These are phyloP conservation scores for Amaranthus hypochondriacus DNA, from an alignment of 148 eudicot species.

Conservation along the genomic window DNA sequence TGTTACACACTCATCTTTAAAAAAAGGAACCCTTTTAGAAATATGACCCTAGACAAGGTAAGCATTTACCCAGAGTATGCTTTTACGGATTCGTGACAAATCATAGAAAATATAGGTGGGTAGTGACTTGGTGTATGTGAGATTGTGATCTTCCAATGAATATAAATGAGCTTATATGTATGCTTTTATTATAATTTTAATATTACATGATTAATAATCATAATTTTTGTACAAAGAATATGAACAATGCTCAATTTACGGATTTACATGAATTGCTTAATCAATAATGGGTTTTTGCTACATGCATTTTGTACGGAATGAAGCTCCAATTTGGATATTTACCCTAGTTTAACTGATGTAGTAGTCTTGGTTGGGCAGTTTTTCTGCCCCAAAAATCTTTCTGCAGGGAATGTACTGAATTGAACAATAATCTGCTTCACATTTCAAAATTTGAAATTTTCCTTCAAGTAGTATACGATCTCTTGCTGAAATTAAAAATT, in stretches of 20 bases:
- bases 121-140: too few species aligned
- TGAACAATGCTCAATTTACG: neutral
- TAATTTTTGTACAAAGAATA: constrained; percentile 15
- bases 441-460: constrained; percentile 68
- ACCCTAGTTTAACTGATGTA: neutral
- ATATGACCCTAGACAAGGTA: too few species aligned
- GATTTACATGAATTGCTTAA: constrained; percentile 10
- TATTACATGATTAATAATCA: neutral
- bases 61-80: too few species aligned
- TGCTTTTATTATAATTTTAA: neutral
- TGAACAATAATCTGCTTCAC: neutral
- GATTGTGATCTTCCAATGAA: too few species aligned
- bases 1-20: too few species aligned
- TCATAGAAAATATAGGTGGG: too few species aligned
- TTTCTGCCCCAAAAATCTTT: constrained; percentile 5
- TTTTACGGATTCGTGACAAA: too few species aligned
- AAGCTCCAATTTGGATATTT: constrained; percentile 15
- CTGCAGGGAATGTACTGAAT: neutral
- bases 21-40: too few species aligned
- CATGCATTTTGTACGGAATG: constrained; percentile 18
- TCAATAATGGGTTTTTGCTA: neutral
- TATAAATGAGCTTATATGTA: too few species aligned
- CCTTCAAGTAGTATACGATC: constrained; percentile 76
- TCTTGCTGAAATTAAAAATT: constrained; percentile 74
- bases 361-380: neutral